Evolutionary conservation across 164 flowering plant genomes (phyloP).

Genomic region (Macadamia tetraphylla): DNA sequence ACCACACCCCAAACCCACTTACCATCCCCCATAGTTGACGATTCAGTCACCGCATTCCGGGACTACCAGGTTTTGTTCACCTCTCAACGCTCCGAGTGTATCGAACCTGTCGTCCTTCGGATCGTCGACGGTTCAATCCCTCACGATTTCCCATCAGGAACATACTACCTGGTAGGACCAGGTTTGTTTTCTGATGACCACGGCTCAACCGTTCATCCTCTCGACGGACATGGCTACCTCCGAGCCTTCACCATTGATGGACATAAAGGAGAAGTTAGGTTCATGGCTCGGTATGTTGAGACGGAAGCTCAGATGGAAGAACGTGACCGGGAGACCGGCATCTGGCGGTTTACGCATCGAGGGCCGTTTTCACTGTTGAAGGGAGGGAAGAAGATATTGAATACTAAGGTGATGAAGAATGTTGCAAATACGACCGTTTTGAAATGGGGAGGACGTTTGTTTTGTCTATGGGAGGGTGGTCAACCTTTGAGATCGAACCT

Average conservation of each 20-base stretch:
- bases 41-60: conserved; percentile 52
- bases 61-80: conserved; percentile 83
- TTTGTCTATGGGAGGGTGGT: conserved; percentile 98
- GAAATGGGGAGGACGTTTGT: conserved; percentile 65
- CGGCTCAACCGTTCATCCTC: conserved; percentile 90
- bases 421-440: conserved; percentile 91
- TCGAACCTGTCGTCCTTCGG: conserved; percentile 37
- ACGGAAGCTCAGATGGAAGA: conserved; percentile 86
- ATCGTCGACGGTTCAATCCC: conserved; percentile 65
- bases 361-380: conserved; percentile 91
- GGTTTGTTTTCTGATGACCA: conserved; percentile 81
- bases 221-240: conserved; percentile 93
- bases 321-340: conserved; percentile 48
- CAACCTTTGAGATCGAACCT: conserved; percentile 66
- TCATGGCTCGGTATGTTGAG: conserved; percentile 69
- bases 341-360: conserved; percentile 81
- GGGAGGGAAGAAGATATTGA: conserved; percentile 67
- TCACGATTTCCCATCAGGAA: conserved; percentile 70
- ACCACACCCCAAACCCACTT: conserved; percentile 16
- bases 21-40: conserved; percentile 18
- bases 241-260: conserved; percentile 62
- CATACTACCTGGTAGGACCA: conserved; percentile 84
- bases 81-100: conserved; percentile 69
- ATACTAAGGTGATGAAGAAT: conserved; percentile 93
- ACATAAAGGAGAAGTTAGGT: conserved; percentile 34